Base-by-base conservation (phyloP, 2,329 filamentous ascomycete genomes). In the Claviceps capensis region DNA sequence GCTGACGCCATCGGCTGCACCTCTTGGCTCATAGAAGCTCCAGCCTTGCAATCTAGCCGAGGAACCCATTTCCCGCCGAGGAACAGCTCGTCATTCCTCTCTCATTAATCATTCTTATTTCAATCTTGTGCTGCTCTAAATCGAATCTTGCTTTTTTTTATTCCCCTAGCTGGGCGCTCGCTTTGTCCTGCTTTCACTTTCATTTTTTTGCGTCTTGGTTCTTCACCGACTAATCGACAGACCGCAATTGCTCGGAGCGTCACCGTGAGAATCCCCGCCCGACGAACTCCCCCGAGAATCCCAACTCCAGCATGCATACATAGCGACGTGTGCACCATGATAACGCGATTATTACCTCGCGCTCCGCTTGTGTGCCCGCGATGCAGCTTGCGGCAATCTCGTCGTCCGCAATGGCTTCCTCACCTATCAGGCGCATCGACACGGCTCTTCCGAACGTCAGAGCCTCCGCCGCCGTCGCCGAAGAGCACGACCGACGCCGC, bases 301-400 rank as follows among this genome's bases (percentile, higher is more conserved):
- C 30, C 9, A 34, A 34, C 4, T 13, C 30, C 51, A 46, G 34
- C 37, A 53, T 53, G 51, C 42, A 34, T 22, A n/a, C 47, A 14
- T 34, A 37, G 22, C 45, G 34, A 14, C 23, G 41, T 7, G 23
- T 36, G 16, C 16, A 63, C 57, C 45, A 69, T 70, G 67, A 66
- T 69, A 52, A 59, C 65, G 54, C 65, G 67, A 63, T 57, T 69
- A 48, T 54, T 67, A 6, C 57, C 59, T 46, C 63, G 67, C 52
- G 59, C 63, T 50, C 54, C 65, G 57, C 57, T 67, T 56, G 58
- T 62, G 44, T 68, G 61, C 53, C 57, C 62, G 36, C 62, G 62
- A 42, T 64, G 58, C 47, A 61, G 62, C 57, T 58, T 62, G 51
- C 55, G 55, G 2, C 56, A 54, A 42, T 53, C 56, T 17, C 57